Percentiles rank a stretch among this genome's conserved stretches.
Evolutionary conservation across 345 rosid species (phyloP).

Genomic region (Gossypium bickii): DNA sequence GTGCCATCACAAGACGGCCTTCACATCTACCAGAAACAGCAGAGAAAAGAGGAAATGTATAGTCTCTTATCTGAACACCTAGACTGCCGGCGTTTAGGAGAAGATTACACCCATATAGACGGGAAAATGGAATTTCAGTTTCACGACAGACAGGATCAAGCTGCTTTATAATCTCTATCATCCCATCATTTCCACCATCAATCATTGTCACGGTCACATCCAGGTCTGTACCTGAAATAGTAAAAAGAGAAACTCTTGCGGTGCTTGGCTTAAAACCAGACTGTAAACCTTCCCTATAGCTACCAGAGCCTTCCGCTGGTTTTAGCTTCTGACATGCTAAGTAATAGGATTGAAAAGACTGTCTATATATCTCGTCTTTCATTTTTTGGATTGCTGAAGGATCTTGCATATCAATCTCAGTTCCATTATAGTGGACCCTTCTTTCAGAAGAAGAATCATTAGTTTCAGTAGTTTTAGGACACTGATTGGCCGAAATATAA

Average conservation of each 20-base stretch:
- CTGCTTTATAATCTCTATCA: conserved; percentile 71
- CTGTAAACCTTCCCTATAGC: conserved; percentile 71
- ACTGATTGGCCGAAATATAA: conserved; percentile 35
- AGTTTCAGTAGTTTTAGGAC: conserved; percentile 48
- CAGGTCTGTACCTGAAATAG: conserved; percentile 75
- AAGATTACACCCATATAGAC: conserved; percentile 79
- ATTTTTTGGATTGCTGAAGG: conserved; percentile 49
- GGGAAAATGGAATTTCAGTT: conserved; percentile 80
- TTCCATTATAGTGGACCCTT: conserved; percentile 51
- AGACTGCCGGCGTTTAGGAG: conserved; percentile 54
- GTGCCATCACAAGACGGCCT: conserved; percentile 83
- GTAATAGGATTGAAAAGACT: conserved; percentile 76
- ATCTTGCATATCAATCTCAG: conserved; percentile 59
- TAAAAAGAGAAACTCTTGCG: conserved; percentile 66
- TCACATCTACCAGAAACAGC: conserved; percentile 79
- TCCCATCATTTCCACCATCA: conserved; percentile 84
- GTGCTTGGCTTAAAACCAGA: conserved; percentile 82
- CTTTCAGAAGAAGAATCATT: conserved; percentile 47
- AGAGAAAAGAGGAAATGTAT: conserved; percentile 76
- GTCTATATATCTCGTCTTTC: conserved; percentile 62
- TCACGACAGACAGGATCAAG: conserved; percentile 77
- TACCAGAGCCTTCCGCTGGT: conserved; percentile 79
- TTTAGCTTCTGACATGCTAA: conserved; percentile 75
- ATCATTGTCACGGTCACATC: conserved; percentile 69
- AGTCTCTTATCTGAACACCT: conserved; percentile 67